Percentiles rank a stretch among this genome's conserved stretches.
Evolutionary conservation across 306 rosid species (phyloP).

Genomic region (Myrica gale): DNA sequence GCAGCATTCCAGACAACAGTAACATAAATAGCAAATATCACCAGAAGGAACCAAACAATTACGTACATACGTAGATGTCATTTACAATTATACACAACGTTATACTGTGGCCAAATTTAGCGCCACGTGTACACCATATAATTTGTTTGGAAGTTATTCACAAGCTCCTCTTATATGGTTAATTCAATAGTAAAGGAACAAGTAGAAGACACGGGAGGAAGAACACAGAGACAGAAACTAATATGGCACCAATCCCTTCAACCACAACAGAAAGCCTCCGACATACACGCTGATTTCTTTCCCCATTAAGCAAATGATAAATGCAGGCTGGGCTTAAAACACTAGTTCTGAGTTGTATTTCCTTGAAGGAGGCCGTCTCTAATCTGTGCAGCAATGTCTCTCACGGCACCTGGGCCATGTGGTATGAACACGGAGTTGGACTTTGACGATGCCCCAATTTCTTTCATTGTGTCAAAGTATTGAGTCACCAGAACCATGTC

Average conservation of each 20-base stretch:
- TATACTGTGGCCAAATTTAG: neutral
- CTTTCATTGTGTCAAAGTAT: too few species aligned
- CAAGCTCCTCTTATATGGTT: neutral
- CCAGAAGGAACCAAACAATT: too few species aligned
- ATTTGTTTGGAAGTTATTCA: neutral
- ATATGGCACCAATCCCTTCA: neutral
- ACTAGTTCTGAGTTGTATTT: constrained; percentile 3
- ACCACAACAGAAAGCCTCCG: neutral
- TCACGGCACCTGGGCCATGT: constrained; percentile 56
- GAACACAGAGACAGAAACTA: neutral
- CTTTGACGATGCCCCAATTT: constrained; percentile 8
- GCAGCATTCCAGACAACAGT: too few species aligned
- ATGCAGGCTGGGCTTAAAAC: neutral
- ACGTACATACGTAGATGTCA: neutral
- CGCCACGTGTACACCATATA: neutral
- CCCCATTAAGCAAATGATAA: too few species aligned
- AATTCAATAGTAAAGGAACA: neutral
- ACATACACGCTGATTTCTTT: neutral
- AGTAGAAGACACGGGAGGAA: neutral
- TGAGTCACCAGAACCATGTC: too few species aligned
- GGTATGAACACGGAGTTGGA: constrained; percentile 52
- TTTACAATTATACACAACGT: neutral
- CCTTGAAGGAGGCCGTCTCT: constrained; percentile 57
- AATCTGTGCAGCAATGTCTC: constrained; percentile 47
- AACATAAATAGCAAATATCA: too few species aligned